These are phyloP conservation scores for Fermentozyma sake DNA, from an alignment of 1,139 yeast species.

Conservation along the genomic window DNA sequence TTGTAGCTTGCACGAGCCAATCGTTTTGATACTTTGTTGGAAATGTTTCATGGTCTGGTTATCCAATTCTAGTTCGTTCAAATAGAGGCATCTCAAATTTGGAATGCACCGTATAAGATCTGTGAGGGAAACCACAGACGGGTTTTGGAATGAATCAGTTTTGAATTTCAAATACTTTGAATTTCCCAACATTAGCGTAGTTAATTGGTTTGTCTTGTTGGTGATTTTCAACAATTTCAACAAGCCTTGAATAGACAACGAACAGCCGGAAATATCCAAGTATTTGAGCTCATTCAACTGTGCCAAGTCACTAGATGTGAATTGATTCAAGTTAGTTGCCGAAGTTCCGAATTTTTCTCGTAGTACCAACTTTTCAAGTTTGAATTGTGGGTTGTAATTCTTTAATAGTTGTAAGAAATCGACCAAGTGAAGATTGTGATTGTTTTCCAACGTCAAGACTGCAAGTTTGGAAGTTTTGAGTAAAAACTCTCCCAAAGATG, in stretches of 20 bases:
- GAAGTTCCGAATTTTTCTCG: conserved; percentile 23
- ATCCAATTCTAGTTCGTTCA: conserved; percentile 38
- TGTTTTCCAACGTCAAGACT: conserved; percentile 31
- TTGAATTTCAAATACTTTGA: conserved; percentile 29
- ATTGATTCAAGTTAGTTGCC: conserved; percentile 22
- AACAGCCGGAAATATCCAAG: conserved; percentile 34
- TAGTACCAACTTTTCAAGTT: conserved; percentile 23
- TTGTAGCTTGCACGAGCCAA: conserved; percentile 16
- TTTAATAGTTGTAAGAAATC: conserved; percentile 28
- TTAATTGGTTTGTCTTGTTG: conserved; percentile 14
- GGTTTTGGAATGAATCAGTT: conserved; percentile 18
- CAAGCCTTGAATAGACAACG: conserved; percentile 30
- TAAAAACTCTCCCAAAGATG: conserved; percentile 29
- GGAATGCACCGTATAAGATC: conserved; percentile 24
- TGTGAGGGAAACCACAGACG: conserved; percentile 12
- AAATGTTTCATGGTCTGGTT: conserved; percentile 31
- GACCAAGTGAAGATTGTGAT: conserved; percentile 23
- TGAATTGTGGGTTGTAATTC: conserved; percentile 26
- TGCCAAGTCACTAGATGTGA: conserved; percentile 19
- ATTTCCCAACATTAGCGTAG: conserved; percentile 25
- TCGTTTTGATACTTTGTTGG: conserved; percentile 18
- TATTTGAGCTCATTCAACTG: conserved; percentile 20
- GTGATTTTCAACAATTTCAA: conserved; percentile 22
- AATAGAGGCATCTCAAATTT: conserved; percentile 17
- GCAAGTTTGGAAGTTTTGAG: conserved; percentile 14